A percentile compares a stretch with the other conserved stretches of the same genome.
These are phyloP conservation scores for Chionographis japonica DNA, from an alignment of 106 monocot genomes.

Conservation along the genomic window DNA sequence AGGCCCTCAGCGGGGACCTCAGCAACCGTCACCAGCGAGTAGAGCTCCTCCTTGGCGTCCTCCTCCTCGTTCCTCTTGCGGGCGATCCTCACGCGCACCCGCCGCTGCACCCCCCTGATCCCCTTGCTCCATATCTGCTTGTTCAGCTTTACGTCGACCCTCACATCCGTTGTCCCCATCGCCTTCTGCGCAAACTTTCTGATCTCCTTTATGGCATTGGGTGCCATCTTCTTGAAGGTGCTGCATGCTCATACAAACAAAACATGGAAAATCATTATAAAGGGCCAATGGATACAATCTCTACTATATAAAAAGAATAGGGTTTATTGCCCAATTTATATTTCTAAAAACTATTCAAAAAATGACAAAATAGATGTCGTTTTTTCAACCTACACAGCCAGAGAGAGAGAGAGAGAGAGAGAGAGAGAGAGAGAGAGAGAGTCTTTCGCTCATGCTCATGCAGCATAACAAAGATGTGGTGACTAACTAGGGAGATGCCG, in stretches of 20 bases:
- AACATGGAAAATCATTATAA: no score
- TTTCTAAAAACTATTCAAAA: no score
- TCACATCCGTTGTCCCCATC: conserved; percentile 54
- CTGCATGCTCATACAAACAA: conserved; percentile 5
- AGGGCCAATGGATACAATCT: no score
- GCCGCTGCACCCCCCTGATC: conserved; percentile 44
- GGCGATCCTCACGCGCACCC: conserved; percentile 49
- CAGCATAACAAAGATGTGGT: no score
- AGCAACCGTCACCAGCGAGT: conserved; percentile 54
- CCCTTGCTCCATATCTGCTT: conserved; percentile 64
- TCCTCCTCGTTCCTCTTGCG: conserved; percentile 67
- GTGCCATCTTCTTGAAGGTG: conserved; percentile 73
- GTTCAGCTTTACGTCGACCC: conserved; percentile 60
- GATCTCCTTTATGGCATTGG: conserved; percentile 66
- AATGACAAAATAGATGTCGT: no score
- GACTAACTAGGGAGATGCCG: no score
- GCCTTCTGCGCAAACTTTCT: conserved; percentile 60
- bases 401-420: no score
- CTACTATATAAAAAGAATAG: no score
- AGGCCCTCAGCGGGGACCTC: conserved; percentile 48
- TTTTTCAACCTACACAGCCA: no score
- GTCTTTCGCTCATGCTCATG: no score
- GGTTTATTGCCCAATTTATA: no score
- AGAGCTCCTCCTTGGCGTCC: conserved; percentile 69
- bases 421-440: no score